Evolutionary conservation across 2,329 filamentous ascomycete species (phyloP).

Genomic region (Hypoxylon sp.): DNA sequence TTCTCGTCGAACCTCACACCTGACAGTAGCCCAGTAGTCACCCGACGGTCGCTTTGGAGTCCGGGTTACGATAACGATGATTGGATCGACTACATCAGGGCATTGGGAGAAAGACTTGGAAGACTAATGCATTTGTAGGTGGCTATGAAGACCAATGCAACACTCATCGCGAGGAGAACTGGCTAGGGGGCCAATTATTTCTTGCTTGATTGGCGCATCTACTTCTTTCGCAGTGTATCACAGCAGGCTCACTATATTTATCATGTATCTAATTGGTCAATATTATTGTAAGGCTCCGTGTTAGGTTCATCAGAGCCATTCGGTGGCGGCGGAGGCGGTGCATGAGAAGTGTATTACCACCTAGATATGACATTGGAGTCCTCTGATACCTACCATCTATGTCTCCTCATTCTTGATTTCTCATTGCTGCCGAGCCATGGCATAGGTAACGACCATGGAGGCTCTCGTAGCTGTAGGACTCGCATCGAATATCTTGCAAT

Average conservation of each 20-base stretch:
- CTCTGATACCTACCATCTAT: neutral
- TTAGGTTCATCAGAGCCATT: neutral
- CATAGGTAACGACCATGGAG: constrained; percentile 37
- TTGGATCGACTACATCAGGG: too few relatives aligned
- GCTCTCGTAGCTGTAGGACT: constrained; percentile 44
- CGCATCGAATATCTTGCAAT: constrained; percentile 45
- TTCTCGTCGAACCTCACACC: neutral
- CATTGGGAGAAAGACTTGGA: neutral
- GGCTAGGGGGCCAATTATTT: neutral
- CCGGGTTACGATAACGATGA: too few relatives aligned
- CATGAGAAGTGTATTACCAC: constrained; percentile 2
- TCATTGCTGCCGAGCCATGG: too few relatives aligned
- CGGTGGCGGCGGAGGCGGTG: constrained; percentile 12
- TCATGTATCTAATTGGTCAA: neutral
- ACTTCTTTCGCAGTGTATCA: neutral
- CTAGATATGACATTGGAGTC: neutral
- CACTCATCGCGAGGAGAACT: neutral
- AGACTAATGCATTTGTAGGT: neutral
- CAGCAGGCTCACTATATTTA: neutral
- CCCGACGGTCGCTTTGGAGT: too few relatives aligned
- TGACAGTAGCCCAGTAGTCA: too few relatives aligned
- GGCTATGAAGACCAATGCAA: constrained; percentile 7
- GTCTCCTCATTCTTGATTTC: too few relatives aligned
- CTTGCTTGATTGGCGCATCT: neutral
- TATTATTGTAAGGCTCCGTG: constrained; percentile 1